Conservation (phyloP, 2,329 filamentous ascomycete genomes). For the Aspergillus quadrilineatus region DNA sequence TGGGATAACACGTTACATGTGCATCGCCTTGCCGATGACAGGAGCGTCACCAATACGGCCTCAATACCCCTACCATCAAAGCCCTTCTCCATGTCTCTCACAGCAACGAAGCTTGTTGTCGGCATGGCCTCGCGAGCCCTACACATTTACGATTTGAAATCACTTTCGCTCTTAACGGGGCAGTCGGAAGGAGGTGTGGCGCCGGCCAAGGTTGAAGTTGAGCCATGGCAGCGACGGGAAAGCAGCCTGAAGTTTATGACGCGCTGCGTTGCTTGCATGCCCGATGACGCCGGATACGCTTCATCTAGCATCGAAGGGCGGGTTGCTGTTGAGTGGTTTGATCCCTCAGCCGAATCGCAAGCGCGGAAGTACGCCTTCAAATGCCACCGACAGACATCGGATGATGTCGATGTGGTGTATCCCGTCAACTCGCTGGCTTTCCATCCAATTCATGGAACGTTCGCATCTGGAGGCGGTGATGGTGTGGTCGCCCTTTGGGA, state of each 20-base stretch:
- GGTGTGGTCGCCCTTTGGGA: conserved; percentile 93
- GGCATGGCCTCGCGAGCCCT: conserved; percentile 94
- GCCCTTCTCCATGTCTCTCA: conserved; percentile 78
- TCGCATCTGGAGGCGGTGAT: conserved; percentile 86
- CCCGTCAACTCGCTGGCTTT: conserved; percentile 89
- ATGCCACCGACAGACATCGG: conserved; percentile 77
- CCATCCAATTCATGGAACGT: conserved; percentile 78
- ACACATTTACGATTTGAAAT: conserved; percentile 85
- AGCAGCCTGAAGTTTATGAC: conserved; percentile 96
- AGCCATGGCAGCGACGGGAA: conserved; percentile 91
- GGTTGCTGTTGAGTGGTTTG: conserved; percentile 97
- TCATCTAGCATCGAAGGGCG: conserved; percentile 90
- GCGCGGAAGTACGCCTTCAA: conserved; percentile 98
- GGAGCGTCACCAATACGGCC: conserved; percentile 55
- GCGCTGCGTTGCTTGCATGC: conserved; percentile 90
- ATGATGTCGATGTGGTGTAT: conserved; percentile 77
- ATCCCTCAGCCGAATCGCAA: conserved; percentile 81
- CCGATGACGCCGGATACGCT: conserved; percentile 90
- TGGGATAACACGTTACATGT: conserved; percentile 93
- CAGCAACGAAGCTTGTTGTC: conserved; percentile 83
- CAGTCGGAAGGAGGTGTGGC: conserved; percentile 43
- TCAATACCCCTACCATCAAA: conserved; percentile 75
- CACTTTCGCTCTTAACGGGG: conserved; percentile 58
- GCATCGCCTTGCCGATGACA: conserved; percentile 54
- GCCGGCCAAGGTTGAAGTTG: conserved; percentile 52